Evolutionary conservation across 768 basidiomycete genomes (phyloP), one percentile per base, ranked within the genome.

Genomic region (Boletales sp.): DNA sequence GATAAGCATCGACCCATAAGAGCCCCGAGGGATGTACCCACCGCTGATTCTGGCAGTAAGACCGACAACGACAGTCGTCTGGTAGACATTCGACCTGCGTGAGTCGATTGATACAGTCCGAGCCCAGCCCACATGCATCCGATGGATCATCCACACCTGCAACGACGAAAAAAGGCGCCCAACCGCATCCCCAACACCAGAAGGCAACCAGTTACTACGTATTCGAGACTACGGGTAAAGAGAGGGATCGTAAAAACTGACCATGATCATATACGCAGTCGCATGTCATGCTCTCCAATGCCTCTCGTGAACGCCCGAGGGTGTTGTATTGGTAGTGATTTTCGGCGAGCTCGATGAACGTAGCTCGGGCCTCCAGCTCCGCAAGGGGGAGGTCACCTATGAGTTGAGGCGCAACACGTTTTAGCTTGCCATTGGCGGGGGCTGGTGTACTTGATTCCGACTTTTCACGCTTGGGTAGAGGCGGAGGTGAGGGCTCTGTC

Each of bases 1-100:
- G 38, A 39, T 52, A 35, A 43, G 45, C n/a, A 40, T 41, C 19
- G 34, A 29, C 21, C 8, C 7, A 14, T 19, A 14, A 43, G 8
- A 32, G 12, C 9, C 41, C 32, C 24, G 24, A 27, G 7, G 38
- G n/a, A 32, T 34, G 43, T 29, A 63, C 56, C 60, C 61, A 94
- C 95, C 95, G 81, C 71, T 97, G 95, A 65, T 99, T 99, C 65
- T 84, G 86, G 67, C 97, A 99, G 59, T 86, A 76, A 8, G 71
- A 62, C 40, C 82, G 74, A 72, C 90, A 93, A 35, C 87, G 81
- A 72, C 97, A 99, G 58, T 97, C 94, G 35, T 80, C 86, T 13
- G 81, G 72, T n/a, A 94, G 70, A 70, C 97, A 99, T 70, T 99
- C 97, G 12, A 98, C 92, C 69, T 95, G 94, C 21, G 97, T 94